Percentiles rank a stretch among this genome's conserved stretches.
These are phyloP conservation scores for Arabidopsis suecica DNA, from an alignment of 345 rosid species.

Conservation along the genomic window DNA sequence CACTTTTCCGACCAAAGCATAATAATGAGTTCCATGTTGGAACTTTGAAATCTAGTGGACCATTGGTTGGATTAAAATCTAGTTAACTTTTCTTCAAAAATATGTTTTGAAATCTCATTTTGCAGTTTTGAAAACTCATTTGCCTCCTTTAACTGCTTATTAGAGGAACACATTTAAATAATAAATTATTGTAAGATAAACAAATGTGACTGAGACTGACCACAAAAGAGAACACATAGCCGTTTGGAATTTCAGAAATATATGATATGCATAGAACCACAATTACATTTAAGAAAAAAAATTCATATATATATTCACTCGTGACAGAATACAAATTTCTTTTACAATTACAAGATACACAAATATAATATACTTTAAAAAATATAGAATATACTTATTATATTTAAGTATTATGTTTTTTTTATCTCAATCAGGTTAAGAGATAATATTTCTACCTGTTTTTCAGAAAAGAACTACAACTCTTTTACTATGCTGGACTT, in stretches of 20 bases:
- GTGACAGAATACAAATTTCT: too few species aligned
- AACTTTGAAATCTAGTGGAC: constrained; percentile 21
- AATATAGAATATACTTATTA: background rate
- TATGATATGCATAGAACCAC: constrained; percentile 24
- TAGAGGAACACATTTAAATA: background rate
- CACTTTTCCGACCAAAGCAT: constrained; percentile 25
- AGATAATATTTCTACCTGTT: background rate
- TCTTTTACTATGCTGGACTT: background rate
- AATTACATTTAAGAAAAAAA: background rate
- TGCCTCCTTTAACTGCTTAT: background rate
- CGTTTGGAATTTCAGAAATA: background rate
- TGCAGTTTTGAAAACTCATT: background rate
- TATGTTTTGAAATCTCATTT: background rate
- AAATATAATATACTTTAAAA: too few species aligned
- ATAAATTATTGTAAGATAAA: background rate
- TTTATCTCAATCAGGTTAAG: background rate
- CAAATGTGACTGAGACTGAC: background rate
- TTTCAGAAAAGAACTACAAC: background rate
- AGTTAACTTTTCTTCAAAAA: background rate
- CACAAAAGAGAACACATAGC: background rate
- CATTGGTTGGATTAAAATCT: constrained; percentile 32
- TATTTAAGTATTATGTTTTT: background rate
- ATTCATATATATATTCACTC: too few species aligned
- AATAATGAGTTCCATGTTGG: constrained; percentile 23
- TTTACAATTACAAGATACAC: too few species aligned